Percentiles rank a stretch among this genome's conserved stretches.
Evolutionary conservation across 768 basidiomycete species (phyloP).

Genomic region (Termitomyces sp.): DNA sequence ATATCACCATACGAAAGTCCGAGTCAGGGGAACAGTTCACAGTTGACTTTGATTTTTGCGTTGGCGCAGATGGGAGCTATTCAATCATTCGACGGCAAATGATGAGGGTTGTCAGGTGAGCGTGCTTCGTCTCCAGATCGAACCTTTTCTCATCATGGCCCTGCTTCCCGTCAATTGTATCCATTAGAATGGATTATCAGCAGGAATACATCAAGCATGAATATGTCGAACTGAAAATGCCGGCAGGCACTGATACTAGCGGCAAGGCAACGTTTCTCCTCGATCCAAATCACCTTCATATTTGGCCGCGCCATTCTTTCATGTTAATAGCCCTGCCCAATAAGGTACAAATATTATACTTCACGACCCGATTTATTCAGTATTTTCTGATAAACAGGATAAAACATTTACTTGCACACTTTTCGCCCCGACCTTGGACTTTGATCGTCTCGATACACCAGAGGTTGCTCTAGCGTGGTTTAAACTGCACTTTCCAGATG

Average conservation of each 20-base stretch:
- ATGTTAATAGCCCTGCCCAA: conserved; percentile 99
- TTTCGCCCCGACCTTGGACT: conserved; percentile 78
- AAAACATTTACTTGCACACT: conserved; percentile 96
- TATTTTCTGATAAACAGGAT: conserved; percentile 55
- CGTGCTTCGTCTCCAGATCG: conserved; percentile 20
- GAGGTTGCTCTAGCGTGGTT: conserved; percentile 70
- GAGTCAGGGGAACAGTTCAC: conserved; percentile 34
- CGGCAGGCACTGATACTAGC: conserved; percentile 58
- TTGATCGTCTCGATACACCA: conserved; percentile 59
- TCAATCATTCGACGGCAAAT: conserved; percentile 87
- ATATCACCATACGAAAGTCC: conserved; percentile 45
- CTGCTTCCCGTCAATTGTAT: conserved; percentile 16
- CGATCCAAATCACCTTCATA: conserved; percentile 95
- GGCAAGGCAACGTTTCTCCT: conserved; percentile 72
- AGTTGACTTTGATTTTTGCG: conserved; percentile 67
- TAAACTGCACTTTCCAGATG: conserved; percentile 79
- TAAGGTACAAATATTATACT: conserved; percentile 53
- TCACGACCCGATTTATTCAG: conserved; percentile 14
- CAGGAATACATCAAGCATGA: conserved; percentile 95
- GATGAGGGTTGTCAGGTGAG: conserved; percentile 91
- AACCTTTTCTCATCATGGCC: conserved; percentile 26
- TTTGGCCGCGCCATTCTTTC: conserved; percentile 98
- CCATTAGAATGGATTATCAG: conserved; percentile 83
- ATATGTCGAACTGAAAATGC: conserved; percentile 96
- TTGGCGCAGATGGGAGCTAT: conserved; percentile 95